These are phyloP conservation scores for Leccinum sublutescens DNA, from an alignment of 768 basidiomycete genomes.

Conservation along the genomic window DNA sequence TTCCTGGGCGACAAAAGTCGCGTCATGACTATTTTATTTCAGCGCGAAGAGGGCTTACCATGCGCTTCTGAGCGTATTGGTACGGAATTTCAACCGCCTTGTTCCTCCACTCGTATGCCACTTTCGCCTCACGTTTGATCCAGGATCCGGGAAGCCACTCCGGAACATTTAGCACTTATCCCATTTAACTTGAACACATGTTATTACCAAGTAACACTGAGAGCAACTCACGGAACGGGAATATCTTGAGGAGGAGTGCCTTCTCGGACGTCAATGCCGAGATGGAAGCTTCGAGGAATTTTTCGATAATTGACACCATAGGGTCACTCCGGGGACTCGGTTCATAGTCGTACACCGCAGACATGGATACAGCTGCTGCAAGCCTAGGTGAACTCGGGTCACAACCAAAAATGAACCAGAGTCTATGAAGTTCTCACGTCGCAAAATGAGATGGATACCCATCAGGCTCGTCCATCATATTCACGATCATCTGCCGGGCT, in stretches of 20 bases:
- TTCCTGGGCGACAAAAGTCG: not conserved
- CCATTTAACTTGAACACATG: constrained; percentile 1
- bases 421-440: not conserved
- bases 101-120: not conserved
- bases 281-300: not conserved
- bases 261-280: not conserved
- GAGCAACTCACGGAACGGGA: constrained; percentile 14
- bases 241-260: constrained; percentile 2
- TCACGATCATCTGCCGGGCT: not conserved
- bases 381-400: not conserved
- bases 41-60: not conserved
- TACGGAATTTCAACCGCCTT: constrained; percentile 6
- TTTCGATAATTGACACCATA: not conserved
- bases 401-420: not conserved
- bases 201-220: not conserved
- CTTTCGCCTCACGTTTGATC: constrained; percentile 3
- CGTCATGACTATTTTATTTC: not conserved
- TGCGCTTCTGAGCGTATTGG: not conserved
- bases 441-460: not conserved
- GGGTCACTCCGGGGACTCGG: constrained; percentile 2
- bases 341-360: not conserved
- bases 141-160: constrained; percentile 6
- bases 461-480: not conserved
- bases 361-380: not conserved
- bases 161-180: not conserved